Base-by-base conservation (phyloP, 2,329 filamentous ascomycete genomes). In the Phialophora tarda region DNA sequence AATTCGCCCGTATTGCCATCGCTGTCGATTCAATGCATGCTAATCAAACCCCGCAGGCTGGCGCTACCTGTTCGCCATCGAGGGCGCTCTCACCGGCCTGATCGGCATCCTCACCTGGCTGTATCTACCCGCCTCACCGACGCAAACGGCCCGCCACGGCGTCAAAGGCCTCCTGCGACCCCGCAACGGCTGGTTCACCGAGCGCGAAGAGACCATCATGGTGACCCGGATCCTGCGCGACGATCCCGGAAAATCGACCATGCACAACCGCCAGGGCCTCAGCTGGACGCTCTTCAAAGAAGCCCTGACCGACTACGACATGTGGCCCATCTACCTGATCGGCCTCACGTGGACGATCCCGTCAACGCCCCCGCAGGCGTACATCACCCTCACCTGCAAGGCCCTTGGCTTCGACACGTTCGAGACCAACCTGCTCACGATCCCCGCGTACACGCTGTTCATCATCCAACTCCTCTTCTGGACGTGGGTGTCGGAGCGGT, bases 91-190 rank as follows among this genome's bases (percentile, higher is more conserved):
- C 14, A 87, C 87, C 0, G 80, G 83, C 2, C 34, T 86, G 4
- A 82, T 89, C 63, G 86, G 84, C 3, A 78, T 85, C 34, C 72
- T 84, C 23, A 86, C 86, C 0, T 85, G 83, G 64, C 79, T 87
- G 55, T 89, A 88, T 74, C 84, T 90, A 63, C 87, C 87, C 0
- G 77, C 82, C 28, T 90, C 88, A 0, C 89, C 90, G 0, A 89
- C 87, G 0, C 83, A 87, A 59, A 92, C 90, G 12, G 53, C 59
- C 10, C 68, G 67, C 0, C 89, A 87, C 0, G 83, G 47, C 14
- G 92, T 90, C 4, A 87, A 86, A 53, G 70, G 68, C 14, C 55
- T 67, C 38, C 71, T 74, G 12, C 71, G 72, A 8, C 69, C 71
- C 2, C 81, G 83, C 1, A 82, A 71, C 47, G 65, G 84, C 0